Conservation (phyloP, 2,329 filamentous ascomycete genomes). For the Penicillium corylophilum region DNA sequence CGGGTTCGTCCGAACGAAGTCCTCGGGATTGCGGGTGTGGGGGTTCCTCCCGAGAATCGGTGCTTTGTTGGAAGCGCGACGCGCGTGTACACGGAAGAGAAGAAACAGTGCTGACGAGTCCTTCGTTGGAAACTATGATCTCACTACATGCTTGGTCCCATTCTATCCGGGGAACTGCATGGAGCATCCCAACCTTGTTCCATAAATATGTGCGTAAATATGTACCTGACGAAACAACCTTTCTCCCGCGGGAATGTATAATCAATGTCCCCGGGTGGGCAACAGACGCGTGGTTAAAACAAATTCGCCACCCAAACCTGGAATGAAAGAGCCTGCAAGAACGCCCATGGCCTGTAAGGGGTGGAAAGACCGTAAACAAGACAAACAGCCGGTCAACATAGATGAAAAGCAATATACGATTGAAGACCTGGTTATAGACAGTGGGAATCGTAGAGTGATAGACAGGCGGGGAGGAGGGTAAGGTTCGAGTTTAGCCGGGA, state of each 20-base stretch:
- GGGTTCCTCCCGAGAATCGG: neutral
- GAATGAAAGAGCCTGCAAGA: constrained; percentile 14
- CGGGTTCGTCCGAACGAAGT: constrained; percentile 12
- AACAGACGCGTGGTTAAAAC: constrained; percentile 11
- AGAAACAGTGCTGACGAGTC: constrained; percentile 1
- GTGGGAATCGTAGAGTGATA: constrained; percentile 28
- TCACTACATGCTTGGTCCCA: constrained; percentile 1
- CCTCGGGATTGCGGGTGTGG: constrained; percentile 6
- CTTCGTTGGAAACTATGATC: neutral
- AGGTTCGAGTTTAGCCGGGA: constrained; percentile 22
- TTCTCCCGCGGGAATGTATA: constrained; percentile 4
- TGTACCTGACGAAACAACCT: constrained; percentile 21
- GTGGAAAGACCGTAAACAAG: constrained; percentile 10
- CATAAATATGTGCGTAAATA: constrained; percentile 18
- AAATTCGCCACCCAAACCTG: constrained; percentile 16
- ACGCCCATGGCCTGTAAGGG: constrained; percentile 26
- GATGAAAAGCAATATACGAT: constrained; percentile 23
- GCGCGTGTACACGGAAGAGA: neutral
- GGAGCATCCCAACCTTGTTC: neutral
- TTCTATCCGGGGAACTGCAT: constrained; percentile 7
- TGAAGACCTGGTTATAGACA: constrained; percentile 26
- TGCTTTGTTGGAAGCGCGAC: neutral
- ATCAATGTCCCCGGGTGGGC: constrained; percentile 10
- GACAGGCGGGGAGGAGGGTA: constrained; percentile 17
- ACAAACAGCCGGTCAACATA: constrained; percentile 14